Percentiles rank a stretch among this genome's conserved stretches.
Evolutionary conservation across 768 basidiomycete genomes (phyloP).

Genomic region (Pleurotus citrinopileatus): DNA sequence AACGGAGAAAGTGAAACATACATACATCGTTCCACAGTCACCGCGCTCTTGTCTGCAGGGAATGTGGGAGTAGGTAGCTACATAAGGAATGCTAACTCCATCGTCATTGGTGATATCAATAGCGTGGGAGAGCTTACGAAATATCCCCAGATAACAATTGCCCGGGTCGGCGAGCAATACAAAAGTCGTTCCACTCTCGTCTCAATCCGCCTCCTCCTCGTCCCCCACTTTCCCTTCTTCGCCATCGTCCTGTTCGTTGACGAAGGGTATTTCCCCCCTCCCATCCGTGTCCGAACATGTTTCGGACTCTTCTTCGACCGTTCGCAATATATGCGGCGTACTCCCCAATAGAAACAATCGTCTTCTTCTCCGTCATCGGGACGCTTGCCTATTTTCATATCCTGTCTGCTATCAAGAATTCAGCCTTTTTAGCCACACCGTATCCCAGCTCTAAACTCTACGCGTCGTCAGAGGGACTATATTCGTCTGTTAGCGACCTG

Average conservation of each 20-base stretch:
- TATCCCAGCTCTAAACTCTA: slow-evolving; percentile 23
- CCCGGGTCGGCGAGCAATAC: not conserved
- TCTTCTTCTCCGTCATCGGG: slow-evolving; percentile 82
- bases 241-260: not conserved
- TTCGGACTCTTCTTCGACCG: slow-evolving; percentile 26
- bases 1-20: too few species aligned
- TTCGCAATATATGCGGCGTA: slow-evolving; percentile 72
- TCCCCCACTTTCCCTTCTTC: not conserved
- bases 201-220: not conserved
- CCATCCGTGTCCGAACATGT: not conserved
- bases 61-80: too few species aligned
- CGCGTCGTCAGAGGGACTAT: not conserved
- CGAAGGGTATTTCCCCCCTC: not conserved
- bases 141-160: not conserved
- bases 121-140: slow-evolving; percentile 1
- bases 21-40: too few species aligned
- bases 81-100: too few species aligned
- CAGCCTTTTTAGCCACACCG: slow-evolving; percentile 68
- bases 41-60: too few species aligned
- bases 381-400: slow-evolving; percentile 96
- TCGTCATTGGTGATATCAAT: not conserved
- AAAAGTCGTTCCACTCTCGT: slow-evolving; percentile 10
- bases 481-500: not conserved
- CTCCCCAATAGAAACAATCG: slow-evolving; percentile 86
- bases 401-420: slow-evolving; percentile 86